These are phyloP conservation scores for Phytophthora citricola DNA, from an alignment of 352 stramenopile genomes.

Conservation along the genomic window DNA sequence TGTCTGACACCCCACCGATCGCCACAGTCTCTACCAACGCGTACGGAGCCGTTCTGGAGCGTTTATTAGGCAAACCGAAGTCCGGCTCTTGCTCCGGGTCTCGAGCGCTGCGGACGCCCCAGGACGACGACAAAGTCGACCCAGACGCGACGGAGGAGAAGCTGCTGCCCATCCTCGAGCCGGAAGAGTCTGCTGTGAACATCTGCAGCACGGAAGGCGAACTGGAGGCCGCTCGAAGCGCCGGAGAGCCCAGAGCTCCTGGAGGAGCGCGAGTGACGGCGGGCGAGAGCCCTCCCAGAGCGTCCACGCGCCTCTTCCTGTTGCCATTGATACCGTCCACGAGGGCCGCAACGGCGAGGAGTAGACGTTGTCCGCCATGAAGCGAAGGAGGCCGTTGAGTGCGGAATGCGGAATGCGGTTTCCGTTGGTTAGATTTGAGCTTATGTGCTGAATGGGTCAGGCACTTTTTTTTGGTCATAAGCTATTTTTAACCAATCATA, in stretches of 20 bases:
- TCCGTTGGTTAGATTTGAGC: background rate
- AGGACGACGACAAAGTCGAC: slow-evolving; percentile 36
- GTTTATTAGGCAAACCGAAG: slow-evolving; percentile 34
- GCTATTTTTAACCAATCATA: no score
- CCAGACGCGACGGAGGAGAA: slow-evolving; percentile 32
- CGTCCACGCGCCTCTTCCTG: slow-evolving; percentile 39
- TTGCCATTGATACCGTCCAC: slow-evolving; percentile 21
- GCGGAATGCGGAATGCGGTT: slow-evolving; percentile 29
- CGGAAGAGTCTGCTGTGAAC: slow-evolving; percentile 11
- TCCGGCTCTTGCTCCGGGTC: slow-evolving; percentile 51
- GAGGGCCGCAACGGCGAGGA: slow-evolving; percentile 29
- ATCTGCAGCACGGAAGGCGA: slow-evolving; percentile 36
- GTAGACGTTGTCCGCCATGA: slow-evolving; percentile 33
- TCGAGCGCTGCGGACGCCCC: slow-evolving; percentile 22
- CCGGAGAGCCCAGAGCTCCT: slow-evolving; percentile 15
- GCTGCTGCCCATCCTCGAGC: slow-evolving; percentile 8
- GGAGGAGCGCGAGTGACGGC: slow-evolving; percentile 21
- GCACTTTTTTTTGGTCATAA: no score
- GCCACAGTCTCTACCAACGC: slow-evolving; percentile 8
- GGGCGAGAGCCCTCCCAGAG: slow-evolving; percentile 21
- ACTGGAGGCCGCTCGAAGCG: slow-evolving; percentile 13
- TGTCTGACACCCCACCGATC: slow-evolving; percentile 3
- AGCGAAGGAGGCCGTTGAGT: slow-evolving; percentile 11
- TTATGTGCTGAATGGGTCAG: no score
- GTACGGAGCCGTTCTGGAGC: slow-evolving; percentile 25